These are phyloP conservation scores for Pythium periplocum DNA, from an alignment of 352 stramenopile species.

Conservation along the genomic window DNA sequence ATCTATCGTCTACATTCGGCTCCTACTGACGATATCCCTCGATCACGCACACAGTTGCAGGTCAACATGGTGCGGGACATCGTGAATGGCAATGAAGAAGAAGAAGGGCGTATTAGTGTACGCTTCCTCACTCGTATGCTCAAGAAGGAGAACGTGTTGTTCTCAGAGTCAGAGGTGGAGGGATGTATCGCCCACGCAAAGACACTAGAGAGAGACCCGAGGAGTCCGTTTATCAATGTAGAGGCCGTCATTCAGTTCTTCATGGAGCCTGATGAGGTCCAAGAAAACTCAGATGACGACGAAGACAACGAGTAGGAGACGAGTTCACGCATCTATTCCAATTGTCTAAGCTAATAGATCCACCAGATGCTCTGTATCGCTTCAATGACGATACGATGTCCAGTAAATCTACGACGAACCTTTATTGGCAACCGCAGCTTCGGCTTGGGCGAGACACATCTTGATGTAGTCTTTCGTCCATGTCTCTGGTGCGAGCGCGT, in stretches of 20 bases:
- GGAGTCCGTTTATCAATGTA: conserved; percentile 35
- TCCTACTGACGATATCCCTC: conserved; percentile 43
- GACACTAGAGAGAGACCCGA: conserved; percentile 19
- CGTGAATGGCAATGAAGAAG: conserved; percentile 54
- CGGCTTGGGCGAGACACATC: conserved; percentile 25
- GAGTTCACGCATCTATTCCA: too few species aligned
- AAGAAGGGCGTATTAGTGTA: conserved; percentile 38
- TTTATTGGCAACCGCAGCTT: neutral
- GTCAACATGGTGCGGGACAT: conserved; percentile 55
- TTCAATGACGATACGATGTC: too few species aligned
- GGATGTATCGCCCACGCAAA: conserved; percentile 34
- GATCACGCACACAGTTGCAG: conserved; percentile 39
- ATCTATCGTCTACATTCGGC: conserved; percentile 56
- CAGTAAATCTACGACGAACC: too few species aligned
- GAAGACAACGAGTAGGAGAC: neutral
- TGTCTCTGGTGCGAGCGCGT: conserved; percentile 18
- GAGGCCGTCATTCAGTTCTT: conserved; percentile 38
- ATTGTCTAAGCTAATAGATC: too few species aligned
- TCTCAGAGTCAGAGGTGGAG: conserved; percentile 42
- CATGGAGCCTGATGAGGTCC: neutral
- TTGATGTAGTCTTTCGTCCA: conserved; percentile 33
- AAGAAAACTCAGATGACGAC: neutral
- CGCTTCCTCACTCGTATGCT: conserved; percentile 53
- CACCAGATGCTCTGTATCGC: too few species aligned
- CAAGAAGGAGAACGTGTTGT: conserved; percentile 51